Percentiles rank a stretch among this genome's conserved stretches.
These are phyloP conservation scores for Saccharum spontaneum DNA, from an alignment of 176 grass and related monocot species.

Conservation along the genomic window DNA sequence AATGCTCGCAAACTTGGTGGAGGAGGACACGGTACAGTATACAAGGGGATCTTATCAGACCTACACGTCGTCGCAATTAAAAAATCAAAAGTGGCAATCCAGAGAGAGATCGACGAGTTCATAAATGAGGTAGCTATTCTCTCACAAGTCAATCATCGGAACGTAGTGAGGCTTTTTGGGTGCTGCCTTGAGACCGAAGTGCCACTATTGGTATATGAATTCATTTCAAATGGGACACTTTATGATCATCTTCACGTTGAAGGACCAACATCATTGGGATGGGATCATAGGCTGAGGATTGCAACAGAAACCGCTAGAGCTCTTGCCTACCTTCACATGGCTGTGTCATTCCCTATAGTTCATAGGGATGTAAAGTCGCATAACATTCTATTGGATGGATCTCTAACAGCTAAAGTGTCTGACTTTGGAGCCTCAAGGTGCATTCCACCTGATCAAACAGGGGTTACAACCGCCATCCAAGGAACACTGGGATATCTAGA, in stretches of 20 bases:
- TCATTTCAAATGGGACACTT: conserved; percentile 60
- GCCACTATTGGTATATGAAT: conserved; percentile 47
- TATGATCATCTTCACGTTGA: conserved; percentile 44
- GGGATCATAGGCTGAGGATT: not conserved
- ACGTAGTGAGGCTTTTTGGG: conserved; percentile 55
- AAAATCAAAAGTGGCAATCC: conserved; percentile 47
- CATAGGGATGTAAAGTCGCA: conserved; percentile 35
- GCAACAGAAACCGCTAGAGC: not conserved
- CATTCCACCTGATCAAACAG: conserved; percentile 45
- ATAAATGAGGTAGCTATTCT: conserved; percentile 64
- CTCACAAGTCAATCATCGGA: conserved; percentile 52
- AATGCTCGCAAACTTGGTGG: not conserved
- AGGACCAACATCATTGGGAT: conserved; percentile 1
- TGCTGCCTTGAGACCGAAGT: conserved; percentile 69
- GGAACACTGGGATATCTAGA: conserved; percentile 61
- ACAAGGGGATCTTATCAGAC: conserved; percentile 53
- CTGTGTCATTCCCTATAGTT: not conserved
- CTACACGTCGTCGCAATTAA: conserved; percentile 53
- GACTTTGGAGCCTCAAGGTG: conserved; percentile 67
- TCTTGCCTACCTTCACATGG: not conserved
- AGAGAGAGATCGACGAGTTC: conserved; percentile 57
- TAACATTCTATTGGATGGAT: not conserved
- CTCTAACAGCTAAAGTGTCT: conserved; percentile 39
- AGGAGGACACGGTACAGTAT: conserved; percentile 47
- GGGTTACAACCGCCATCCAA: conserved; percentile 45